These are phyloP conservation scores for Nymphaea thermarum DNA, from an alignment of 164 flowering plant species.

Conservation along the genomic window DNA sequence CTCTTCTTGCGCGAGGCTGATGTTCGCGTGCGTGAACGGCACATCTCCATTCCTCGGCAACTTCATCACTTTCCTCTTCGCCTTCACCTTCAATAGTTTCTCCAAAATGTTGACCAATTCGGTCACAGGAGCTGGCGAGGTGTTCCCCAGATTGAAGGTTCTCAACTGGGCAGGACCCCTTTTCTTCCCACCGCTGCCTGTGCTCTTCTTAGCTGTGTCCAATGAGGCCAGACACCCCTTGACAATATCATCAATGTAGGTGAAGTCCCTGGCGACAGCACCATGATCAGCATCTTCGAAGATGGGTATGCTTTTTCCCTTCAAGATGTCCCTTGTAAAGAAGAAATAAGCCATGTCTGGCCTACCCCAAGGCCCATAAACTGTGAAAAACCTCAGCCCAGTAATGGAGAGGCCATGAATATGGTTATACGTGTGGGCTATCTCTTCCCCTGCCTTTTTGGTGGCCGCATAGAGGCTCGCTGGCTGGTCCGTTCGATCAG, in stretches of 20 bases:
- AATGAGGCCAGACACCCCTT: slow-evolving; percentile 53
- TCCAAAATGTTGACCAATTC: slow-evolving; percentile 80
- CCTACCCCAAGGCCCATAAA: slow-evolving; percentile 94
- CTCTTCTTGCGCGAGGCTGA: slow-evolving; percentile 68
- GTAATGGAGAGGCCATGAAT: slow-evolving; percentile 85
- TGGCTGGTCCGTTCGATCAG: slow-evolving; percentile 83
- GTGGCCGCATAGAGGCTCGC: slow-evolving; percentile 95
- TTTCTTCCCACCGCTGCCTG: slow-evolving; percentile 93
- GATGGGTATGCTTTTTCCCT: slow-evolving; percentile 57
- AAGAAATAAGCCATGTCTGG: slow-evolving; percentile 97
- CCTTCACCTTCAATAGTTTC: slow-evolving; percentile 73
- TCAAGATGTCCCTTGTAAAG: slow-evolving; percentile 73
- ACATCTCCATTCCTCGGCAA: slow-evolving; percentile 96
- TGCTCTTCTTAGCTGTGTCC: slow-evolving; percentile 72
- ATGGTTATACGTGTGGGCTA: slow-evolving; percentile 79
- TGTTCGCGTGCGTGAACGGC: slow-evolving; percentile 82
- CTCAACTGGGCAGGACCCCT: slow-evolving; percentile 71
- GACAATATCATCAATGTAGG: slow-evolving; percentile 75
- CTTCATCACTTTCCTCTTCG: slow-evolving; percentile 54
- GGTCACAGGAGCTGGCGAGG: slow-evolving; percentile 66
- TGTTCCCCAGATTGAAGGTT: slow-evolving; percentile 74
- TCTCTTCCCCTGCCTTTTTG: slow-evolving; percentile 89
- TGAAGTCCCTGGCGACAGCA: slow-evolving; percentile 87
- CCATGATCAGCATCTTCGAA: slow-evolving; percentile 75
- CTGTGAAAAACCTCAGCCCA: slow-evolving; percentile 84